These are phyloP conservation scores for Chrysosporium keratinophilum DNA, from an alignment of 2,329 filamentous ascomycete genomes.

Conservation along the genomic window DNA sequence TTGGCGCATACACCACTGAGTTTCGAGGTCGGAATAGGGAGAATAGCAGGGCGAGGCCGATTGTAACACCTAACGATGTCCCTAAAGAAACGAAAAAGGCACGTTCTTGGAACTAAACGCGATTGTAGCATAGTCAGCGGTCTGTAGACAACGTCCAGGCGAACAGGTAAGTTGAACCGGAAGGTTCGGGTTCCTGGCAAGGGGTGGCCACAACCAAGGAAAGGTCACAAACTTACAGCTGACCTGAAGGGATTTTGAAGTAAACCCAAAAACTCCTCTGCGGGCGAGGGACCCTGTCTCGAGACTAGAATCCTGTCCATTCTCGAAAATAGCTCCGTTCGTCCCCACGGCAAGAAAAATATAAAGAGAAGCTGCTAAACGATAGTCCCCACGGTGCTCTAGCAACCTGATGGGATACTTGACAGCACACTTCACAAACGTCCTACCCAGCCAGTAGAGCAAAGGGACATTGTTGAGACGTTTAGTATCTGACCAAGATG, in stretches of 20 bases:
- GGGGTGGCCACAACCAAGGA: conserved; percentile 4
- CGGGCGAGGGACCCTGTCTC: conserved; percentile 9
- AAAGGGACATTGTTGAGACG: neutral
- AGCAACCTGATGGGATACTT: neutral
- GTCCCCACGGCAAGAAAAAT: neutral
- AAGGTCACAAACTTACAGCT: conserved; percentile 25
- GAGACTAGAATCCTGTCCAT: conserved; percentile 4
- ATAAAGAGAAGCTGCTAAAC: neutral
- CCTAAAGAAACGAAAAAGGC: conserved; percentile 70
- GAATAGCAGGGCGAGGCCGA: conserved; percentile 67
- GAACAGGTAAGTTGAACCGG: neutral
- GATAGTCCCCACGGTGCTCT: neutral
- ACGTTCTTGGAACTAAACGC: conserved; percentile 42
- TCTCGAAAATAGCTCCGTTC: neutral
- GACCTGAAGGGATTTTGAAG: conserved; percentile 39
- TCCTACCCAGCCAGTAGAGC: neutral
- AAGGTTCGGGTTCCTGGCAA: conserved; percentile 1
- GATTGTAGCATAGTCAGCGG: neutral
- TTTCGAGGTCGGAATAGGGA: conserved; percentile 86
- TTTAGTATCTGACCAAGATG: too few species aligned
- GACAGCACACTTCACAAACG: neutral
- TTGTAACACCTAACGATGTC: conserved; percentile 66
- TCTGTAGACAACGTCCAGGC: neutral
- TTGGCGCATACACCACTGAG: conserved; percentile 84
- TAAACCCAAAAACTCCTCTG: conserved; percentile 35